phyloP scores from a whole-genome alignment of 192 early-diverging fungal genomes.

The Coemansia sp. region DNA sequence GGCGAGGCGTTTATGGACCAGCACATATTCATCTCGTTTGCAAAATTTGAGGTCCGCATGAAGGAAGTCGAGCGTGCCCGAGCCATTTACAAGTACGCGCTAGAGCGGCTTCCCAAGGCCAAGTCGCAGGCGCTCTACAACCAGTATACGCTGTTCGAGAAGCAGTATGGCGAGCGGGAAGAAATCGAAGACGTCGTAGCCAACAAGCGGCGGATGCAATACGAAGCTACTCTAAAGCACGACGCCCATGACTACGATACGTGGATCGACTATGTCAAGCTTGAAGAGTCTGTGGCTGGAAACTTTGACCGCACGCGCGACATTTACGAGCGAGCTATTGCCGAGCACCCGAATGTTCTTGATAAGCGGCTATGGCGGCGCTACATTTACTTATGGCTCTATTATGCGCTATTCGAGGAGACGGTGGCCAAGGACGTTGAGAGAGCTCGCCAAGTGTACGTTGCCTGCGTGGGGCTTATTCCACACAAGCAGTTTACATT shows the following conservation, averaged over 20 bases:
- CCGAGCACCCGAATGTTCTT: slow-evolving; percentile 76
- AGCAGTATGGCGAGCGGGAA: slow-evolving; percentile 86
- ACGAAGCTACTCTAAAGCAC: slow-evolving; percentile 72
- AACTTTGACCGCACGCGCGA: slow-evolving; percentile 82
- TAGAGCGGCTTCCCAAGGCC: slow-evolving; percentile 83
- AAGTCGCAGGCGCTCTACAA: slow-evolving; percentile 88
- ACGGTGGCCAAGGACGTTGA: slow-evolving; percentile 77
- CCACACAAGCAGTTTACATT: slow-evolving; percentile 97
- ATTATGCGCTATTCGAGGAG: slow-evolving; percentile 97
- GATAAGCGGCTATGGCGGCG: slow-evolving; percentile 96
- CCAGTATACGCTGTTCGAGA: slow-evolving; percentile 95
- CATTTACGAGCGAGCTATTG: slow-evolving; percentile 94
- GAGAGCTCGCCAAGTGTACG: slow-evolving; percentile 82
- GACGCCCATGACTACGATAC: slow-evolving; percentile 94
- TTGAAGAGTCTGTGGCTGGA: slow-evolving; percentile 78
- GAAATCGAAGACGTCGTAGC: slow-evolving; percentile 92
- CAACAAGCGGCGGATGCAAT: slow-evolving; percentile 85
- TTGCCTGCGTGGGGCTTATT: slow-evolving; percentile 77
- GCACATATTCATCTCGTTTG: slow-evolving; percentile 94
- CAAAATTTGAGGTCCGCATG: slow-evolving; percentile 88
- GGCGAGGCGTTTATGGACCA: slow-evolving; percentile 93
- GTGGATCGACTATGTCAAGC: slow-evolving; percentile 95
- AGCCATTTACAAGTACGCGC: slow-evolving; percentile 93
- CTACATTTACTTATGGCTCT: slow-evolving; percentile 99
- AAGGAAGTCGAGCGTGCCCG: slow-evolving; percentile 93